These are phyloP conservation scores for Tulasnella sp. DNA, from an alignment of 768 basidiomycete species.

Conservation along the genomic window DNA sequence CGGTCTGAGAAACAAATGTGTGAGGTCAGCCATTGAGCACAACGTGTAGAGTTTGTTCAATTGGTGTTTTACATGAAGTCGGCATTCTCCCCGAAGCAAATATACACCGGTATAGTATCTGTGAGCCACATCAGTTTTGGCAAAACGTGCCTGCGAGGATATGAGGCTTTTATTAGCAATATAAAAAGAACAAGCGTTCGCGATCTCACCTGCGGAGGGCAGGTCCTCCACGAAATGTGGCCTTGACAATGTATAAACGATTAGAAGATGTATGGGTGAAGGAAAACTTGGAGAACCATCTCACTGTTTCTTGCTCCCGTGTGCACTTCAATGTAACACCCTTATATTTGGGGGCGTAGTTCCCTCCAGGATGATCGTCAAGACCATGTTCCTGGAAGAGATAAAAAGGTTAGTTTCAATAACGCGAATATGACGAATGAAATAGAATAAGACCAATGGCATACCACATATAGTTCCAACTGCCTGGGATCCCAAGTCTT, in stretches of 20 bases:
- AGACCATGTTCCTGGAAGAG: slow-evolving; percentile 1
- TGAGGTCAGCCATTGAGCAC: too few relatives aligned
- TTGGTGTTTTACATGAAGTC: background rate
- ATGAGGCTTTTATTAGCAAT: too few relatives aligned
- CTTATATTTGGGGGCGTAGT: background rate
- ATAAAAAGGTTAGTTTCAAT: background rate
- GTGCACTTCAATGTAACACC: background rate
- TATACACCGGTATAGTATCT: background rate
- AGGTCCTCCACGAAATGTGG: background rate
- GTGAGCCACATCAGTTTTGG: background rate
- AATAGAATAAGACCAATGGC: too few relatives aligned
- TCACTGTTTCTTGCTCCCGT: background rate
- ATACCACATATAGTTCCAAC: background rate
- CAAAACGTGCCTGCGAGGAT: background rate
- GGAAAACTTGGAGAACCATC: background rate
- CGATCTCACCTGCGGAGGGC: too few relatives aligned
- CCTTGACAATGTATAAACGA: background rate
- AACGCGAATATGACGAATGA: background rate
- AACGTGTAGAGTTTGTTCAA: background rate
- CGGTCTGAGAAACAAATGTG: background rate
- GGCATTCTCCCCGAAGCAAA: background rate
- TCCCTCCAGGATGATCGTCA: background rate
- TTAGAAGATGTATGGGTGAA: background rate
- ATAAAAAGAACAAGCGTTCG: too few relatives aligned
- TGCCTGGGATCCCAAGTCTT: slow-evolving; percentile 1